A percentile compares a stretch with the other conserved stretches of the same genome.
These are phyloP conservation scores for Endocladia muricata DNA, from an alignment of 31 red algal genomes.

Conservation along the genomic window DNA sequence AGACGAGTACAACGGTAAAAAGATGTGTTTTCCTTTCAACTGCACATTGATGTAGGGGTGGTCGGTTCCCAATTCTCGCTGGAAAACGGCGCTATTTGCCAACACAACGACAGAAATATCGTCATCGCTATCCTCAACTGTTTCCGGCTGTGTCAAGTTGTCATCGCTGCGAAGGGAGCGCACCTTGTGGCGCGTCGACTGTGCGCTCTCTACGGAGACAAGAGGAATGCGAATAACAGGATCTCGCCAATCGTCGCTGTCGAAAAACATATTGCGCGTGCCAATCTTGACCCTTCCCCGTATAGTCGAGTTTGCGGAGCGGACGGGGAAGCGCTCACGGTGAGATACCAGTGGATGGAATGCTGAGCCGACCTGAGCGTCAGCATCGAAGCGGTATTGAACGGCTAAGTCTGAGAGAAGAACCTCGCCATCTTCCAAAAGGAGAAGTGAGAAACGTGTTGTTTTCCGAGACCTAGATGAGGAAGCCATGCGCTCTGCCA, in stretches of 20 bases:
- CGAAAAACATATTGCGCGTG: slow-evolving; percentile 57
- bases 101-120: slow-evolving; percentile 44
- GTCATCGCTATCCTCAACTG: not conserved
- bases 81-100: slow-evolving; percentile 30
- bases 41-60: slow-evolving; percentile 57
- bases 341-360: slow-evolving; percentile 17
- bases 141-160: not conserved
- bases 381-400: slow-evolving; percentile 50
- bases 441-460: slow-evolving; percentile 51
- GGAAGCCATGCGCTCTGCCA: too few relatives aligned
- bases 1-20: slow-evolving; percentile 54
- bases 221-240: slow-evolving; percentile 67
- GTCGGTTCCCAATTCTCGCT: slow-evolving; percentile 53
- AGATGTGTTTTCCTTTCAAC: slow-evolving; percentile 47
- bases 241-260: slow-evolving; percentile 66
- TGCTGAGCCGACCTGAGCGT: slow-evolving; percentile 1
- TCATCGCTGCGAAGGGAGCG: slow-evolving; percentile 30
- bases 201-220: slow-evolving; percentile 25
- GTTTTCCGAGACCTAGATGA: too few relatives aligned
- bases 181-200: slow-evolving; percentile 18
- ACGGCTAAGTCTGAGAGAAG: slow-evolving; percentile 63
- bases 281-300: slow-evolving; percentile 54
- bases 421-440: slow-evolving; percentile 62
- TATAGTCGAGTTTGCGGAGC: slow-evolving; percentile 23
- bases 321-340: slow-evolving; percentile 16